Percentiles rank a stretch among this genome's conserved stretches.
phyloP scores from a whole-genome alignment of 257 asterid genomes.

The Ilex asprella region DNA sequence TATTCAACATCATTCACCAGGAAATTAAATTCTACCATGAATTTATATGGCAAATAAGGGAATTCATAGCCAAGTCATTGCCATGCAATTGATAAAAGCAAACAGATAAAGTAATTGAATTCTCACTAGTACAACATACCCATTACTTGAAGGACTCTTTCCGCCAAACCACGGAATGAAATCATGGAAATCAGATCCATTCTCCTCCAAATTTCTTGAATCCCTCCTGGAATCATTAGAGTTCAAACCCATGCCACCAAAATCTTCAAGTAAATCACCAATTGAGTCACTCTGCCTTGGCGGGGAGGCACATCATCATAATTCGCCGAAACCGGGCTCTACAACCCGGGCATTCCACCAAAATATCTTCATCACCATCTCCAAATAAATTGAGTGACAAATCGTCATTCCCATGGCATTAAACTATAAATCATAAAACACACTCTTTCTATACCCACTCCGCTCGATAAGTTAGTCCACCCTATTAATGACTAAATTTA shows the following conservation, averaged over 20 bases:
- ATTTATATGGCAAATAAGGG: too few species aligned
- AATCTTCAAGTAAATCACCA: slow-evolving; percentile 53
- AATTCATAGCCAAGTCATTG: neutral
- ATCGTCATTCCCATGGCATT: too few species aligned
- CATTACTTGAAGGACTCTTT: slow-evolving; percentile 27
- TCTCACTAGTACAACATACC: slow-evolving; percentile 21
- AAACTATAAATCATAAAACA: too few species aligned
- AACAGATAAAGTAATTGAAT: slow-evolving; percentile 16
- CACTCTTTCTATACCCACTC: too few species aligned
- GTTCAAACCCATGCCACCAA: slow-evolving; percentile 34
- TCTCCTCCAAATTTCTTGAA: slow-evolving; percentile 24
- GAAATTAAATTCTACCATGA: too few species aligned
- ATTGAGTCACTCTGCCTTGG: slow-evolving; percentile 22
- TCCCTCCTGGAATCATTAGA: slow-evolving; percentile 13
- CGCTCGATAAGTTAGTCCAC: too few species aligned
- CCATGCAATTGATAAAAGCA: neutral
- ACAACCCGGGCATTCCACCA: too few species aligned
- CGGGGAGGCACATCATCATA: slow-evolving; percentile 33
- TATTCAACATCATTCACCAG: too few species aligned
- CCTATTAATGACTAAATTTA: too few species aligned
- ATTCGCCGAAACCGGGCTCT: too few species aligned
- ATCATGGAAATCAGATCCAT: slow-evolving; percentile 36
- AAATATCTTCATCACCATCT: too few species aligned
- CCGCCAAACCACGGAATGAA: slow-evolving; percentile 52
- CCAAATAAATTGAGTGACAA: too few species aligned